Percentiles rank a stretch among this genome's conserved stretches.
Evolutionary conservation across 2,329 filamentous ascomycete genomes (phyloP).

Genomic region (Trichocomaceae sp.): DNA sequence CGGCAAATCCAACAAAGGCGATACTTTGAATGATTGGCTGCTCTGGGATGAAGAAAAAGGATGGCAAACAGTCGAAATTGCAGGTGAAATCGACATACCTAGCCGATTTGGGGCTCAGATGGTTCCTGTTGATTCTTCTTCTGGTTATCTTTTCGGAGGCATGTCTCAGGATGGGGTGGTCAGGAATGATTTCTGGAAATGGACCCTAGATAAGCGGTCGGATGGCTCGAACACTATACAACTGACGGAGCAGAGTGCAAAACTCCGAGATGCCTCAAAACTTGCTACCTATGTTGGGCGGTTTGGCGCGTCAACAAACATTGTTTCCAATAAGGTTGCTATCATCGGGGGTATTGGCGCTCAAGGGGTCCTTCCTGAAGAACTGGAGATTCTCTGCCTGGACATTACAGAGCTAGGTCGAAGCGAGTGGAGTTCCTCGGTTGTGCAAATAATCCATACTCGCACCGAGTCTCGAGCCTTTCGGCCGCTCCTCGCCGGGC

Average conservation of each 20-base stretch:
- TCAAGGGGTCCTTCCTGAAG: slow-evolving; percentile 30
- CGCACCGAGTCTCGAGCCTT: slow-evolving; percentile 26
- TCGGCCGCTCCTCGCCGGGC: slow-evolving; percentile 66
- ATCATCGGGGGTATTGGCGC: slow-evolving; percentile 48
- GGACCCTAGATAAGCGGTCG: slow-evolving; percentile 48
- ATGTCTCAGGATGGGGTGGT: slow-evolving; percentile 60
- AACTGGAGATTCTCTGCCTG: slow-evolving; percentile 50
- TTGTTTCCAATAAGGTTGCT: slow-evolving; percentile 41
- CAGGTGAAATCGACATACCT: slow-evolving; percentile 29
- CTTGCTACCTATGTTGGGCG: slow-evolving; percentile 31
- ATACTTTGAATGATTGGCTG: slow-evolving; percentile 48
- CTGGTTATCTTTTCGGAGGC: slow-evolving; percentile 66
- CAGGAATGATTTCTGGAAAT: slow-evolving; percentile 57
- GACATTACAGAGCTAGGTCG: slow-evolving; percentile 16
- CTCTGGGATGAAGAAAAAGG: slow-evolving; percentile 48
- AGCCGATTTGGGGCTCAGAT: slow-evolving; percentile 54
- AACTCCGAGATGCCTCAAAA: slow-evolving; percentile 20
- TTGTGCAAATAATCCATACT: slow-evolving; percentile 6
- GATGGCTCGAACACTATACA: slow-evolving; percentile 24
- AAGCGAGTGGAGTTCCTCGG: background rate
- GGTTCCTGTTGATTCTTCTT: slow-evolving; percentile 32
- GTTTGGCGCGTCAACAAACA: slow-evolving; percentile 48
- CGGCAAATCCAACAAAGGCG: slow-evolving; percentile 50
- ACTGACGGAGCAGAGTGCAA: slow-evolving; percentile 22
- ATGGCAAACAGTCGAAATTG: slow-evolving; percentile 43